Percentiles rank a stretch among this genome's conserved stretches.
These are phyloP conservation scores for Isochrysis galbana DNA, from an alignment of 78 protist genomes.

Conservation along the genomic window DNA sequence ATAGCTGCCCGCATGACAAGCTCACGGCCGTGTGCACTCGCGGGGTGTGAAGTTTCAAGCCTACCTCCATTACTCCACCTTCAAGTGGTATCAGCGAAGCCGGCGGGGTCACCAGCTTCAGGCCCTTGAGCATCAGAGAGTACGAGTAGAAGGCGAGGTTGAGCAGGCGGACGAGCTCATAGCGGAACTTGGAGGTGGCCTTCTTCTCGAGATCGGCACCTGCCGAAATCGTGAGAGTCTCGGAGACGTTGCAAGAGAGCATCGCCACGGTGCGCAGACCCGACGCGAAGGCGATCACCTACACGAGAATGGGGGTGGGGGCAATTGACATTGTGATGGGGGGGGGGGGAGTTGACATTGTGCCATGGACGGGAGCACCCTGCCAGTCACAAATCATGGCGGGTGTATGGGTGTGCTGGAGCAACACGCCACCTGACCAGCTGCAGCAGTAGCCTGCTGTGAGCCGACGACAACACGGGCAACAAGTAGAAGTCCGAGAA, in stretches of 20 bases:
- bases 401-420: too few species aligned
- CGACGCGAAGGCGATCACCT: not conserved
- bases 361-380: too few species aligned
- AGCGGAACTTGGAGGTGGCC: not conserved
- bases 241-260: not conserved
- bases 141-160: not conserved
- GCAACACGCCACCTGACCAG: too few species aligned
- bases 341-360: too few species aligned
- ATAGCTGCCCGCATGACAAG: too few species aligned
- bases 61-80: not conserved
- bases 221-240: not conserved
- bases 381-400: too few species aligned
- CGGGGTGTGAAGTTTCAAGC: too few species aligned
- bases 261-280: not conserved
- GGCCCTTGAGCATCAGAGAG: not conserved
- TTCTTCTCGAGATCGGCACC: constrained; percentile 10
- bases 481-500: not conserved
- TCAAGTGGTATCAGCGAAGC: not conserved
- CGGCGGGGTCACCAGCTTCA: not conserved
- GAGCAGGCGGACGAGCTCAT: constrained; percentile 20
- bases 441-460: not conserved
- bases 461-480: not conserved
- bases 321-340: too few species aligned
- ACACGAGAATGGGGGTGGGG: too few species aligned
- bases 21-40: too few species aligned